These are phyloP conservation scores for Tuber microsphaerosporum DNA, from an alignment of 495 filamentous ascomycete genomes.

Conservation along the genomic window DNA sequence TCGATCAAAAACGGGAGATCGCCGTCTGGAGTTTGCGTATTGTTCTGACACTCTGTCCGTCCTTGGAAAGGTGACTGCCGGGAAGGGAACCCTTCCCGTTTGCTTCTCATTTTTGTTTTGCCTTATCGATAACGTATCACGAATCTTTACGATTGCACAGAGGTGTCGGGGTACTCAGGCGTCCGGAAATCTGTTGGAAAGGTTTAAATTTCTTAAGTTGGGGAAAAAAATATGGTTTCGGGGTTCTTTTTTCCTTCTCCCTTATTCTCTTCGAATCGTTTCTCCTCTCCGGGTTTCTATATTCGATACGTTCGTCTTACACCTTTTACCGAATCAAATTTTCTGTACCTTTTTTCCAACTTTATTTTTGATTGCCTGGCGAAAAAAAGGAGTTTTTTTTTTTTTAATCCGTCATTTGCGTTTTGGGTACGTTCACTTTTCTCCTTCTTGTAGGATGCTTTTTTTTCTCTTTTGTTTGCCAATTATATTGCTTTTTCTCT, in stretches of 20 bases:
- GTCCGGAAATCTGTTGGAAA: slow-evolving; percentile 3
- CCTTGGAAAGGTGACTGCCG: neutral
- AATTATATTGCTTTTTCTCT: neutral
- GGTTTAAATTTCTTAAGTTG: slow-evolving; percentile 1
- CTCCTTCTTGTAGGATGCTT: slow-evolving; percentile 2
- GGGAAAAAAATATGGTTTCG: neutral
- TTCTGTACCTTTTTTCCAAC: slow-evolving; percentile 2
- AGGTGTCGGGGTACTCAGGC: slow-evolving; percentile 4
- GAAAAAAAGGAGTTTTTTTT: neutral
- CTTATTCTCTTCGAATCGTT: neutral
- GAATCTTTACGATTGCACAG: neutral
- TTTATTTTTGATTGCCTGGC: neutral
- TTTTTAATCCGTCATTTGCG: neutral
- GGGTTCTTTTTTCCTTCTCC: neutral
- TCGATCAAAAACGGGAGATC: neutral
- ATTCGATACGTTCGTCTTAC: neutral
- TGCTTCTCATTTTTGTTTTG: slow-evolving; percentile 3
- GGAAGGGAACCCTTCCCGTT: neutral
- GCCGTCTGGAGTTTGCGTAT: neutral
- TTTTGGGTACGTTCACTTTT: neutral
- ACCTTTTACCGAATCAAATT: neutral
- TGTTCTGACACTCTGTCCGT: neutral
- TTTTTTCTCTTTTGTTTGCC: neutral
- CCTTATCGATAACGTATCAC: slow-evolving; percentile 6
- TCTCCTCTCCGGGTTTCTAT: neutral